These are phyloP conservation scores for Truncatella angustata DNA, from an alignment of 2,329 filamentous ascomycete species.

Conservation along the genomic window DNA sequence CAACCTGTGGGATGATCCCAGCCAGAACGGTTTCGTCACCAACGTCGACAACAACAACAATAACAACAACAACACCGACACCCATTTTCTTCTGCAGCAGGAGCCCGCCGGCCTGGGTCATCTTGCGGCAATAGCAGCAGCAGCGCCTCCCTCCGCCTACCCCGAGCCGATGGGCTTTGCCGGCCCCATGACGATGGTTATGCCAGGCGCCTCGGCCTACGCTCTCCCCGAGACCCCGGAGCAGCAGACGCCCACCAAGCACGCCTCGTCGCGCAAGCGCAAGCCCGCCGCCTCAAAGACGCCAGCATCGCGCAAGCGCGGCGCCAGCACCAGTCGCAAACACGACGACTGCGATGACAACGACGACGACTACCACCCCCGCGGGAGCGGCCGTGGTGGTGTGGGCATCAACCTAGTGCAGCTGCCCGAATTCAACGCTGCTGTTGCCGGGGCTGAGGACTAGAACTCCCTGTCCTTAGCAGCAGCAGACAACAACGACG, in stretches of 20 bases:
- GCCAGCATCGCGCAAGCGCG: neutral
- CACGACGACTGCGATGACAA: neutral
- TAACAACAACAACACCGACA: too few relatives aligned
- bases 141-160: too few relatives aligned
- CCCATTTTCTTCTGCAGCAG: too few relatives aligned
- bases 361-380: neutral
- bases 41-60: too few relatives aligned
- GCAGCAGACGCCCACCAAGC: neutral
- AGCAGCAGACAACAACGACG: too few relatives aligned
- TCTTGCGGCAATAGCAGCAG: too few relatives aligned
- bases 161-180: too few relatives aligned
- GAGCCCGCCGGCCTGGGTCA: too few relatives aligned
- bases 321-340: neutral
- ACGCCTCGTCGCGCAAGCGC: neutral
- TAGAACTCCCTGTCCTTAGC: neutral
- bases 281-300: conserved; percentile 4
- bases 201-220: neutral
- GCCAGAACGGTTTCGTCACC: too few relatives aligned
- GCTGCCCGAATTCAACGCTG: neutral
- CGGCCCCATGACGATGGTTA: neutral
- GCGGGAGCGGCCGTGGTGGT: neutral
- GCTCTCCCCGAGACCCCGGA: neutral
- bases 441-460: neutral
- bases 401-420: neutral
- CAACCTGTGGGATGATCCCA: neutral